Conservation (phyloP, 2,329 filamentous ascomycete species). For the Ophiostoma sp. region DNA sequence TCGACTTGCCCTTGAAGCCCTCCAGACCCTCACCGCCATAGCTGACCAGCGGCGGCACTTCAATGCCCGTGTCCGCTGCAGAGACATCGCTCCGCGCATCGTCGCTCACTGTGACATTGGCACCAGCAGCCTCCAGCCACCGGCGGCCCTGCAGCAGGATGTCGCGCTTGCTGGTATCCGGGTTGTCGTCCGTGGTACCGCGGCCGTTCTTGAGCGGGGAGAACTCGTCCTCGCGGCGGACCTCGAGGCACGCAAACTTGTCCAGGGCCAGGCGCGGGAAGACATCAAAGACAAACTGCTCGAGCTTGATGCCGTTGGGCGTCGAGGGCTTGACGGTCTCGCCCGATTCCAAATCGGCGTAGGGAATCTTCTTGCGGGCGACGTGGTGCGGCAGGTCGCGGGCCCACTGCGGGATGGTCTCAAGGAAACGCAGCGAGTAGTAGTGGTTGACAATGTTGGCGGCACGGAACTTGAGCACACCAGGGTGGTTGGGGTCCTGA, state of each 20-base stretch:
- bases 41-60: slow-evolving; percentile 90
- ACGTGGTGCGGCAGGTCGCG: slow-evolving; percentile 91
- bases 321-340: slow-evolving; percentile 86
- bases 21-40: slow-evolving; percentile 71
- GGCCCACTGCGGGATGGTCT: slow-evolving; percentile 83
- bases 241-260: slow-evolving; percentile 95
- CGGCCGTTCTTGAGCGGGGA: slow-evolving; percentile 90
- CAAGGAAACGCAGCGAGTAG: slow-evolving; percentile 92
- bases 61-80: slow-evolving; percentile 67
- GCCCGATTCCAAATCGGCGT: slow-evolving; percentile 72
- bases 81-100: slow-evolving; percentile 50
- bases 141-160: slow-evolving; percentile 87
- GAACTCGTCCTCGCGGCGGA: slow-evolving; percentile 96
- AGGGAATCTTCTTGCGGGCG: slow-evolving; percentile 97
- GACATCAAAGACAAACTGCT: slow-evolving; percentile 98
- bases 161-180: slow-evolving; percentile 86
- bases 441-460: slow-evolving; percentile 99
- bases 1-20: slow-evolving; percentile 52
- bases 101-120: slow-evolving; percentile 55
- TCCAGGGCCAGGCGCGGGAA: slow-evolving; percentile 84
- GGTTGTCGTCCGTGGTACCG: slow-evolving; percentile 87
- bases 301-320: slow-evolving; percentile 97
- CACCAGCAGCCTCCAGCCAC: slow-evolving; percentile 81
- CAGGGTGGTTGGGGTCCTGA: slow-evolving; percentile 75
- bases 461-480: slow-evolving; percentile 89